These are phyloP conservation scores for Allantophomopsis lycopodina DNA, from an alignment of 2,329 filamentous ascomycete species.

Conservation along the genomic window DNA sequence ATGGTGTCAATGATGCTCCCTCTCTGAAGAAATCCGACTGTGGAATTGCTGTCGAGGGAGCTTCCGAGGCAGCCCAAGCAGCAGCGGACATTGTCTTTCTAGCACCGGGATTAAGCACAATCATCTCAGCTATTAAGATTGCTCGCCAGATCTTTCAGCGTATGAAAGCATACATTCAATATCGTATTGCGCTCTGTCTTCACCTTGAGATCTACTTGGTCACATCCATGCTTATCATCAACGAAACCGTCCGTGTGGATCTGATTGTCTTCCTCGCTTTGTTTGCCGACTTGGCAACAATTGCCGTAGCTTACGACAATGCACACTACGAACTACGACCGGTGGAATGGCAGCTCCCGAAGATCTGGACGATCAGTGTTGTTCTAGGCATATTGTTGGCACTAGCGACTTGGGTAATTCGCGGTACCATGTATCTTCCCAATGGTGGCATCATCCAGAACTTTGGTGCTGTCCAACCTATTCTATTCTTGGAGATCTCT, in stretches of 20 bases:
- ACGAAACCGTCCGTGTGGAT: slow-evolving; percentile 59
- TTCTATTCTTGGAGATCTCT: slow-evolving; percentile 60
- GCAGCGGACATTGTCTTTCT: slow-evolving; percentile 92
- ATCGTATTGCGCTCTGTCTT: slow-evolving; percentile 84
- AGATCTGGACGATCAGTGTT: slow-evolving; percentile 67
- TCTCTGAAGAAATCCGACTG: slow-evolving; percentile 91
- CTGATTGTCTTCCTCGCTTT: slow-evolving; percentile 69
- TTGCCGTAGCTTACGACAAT: slow-evolving; percentile 69
- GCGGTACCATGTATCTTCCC: slow-evolving; percentile 52
- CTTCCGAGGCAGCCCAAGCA: slow-evolving; percentile 80
- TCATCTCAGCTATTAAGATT: slow-evolving; percentile 86
- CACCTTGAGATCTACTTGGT: slow-evolving; percentile 77
- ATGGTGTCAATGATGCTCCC: slow-evolving; percentile 88
- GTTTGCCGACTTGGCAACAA: slow-evolving; percentile 68
- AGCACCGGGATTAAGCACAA: slow-evolving; percentile 77
- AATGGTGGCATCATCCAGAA: slow-evolving; percentile 64
- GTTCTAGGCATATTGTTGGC: slow-evolving; percentile 56
- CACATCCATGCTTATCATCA: slow-evolving; percentile 67
- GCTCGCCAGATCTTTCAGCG: slow-evolving; percentile 93
- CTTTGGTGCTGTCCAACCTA: slow-evolving; percentile 60
- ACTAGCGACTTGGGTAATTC: slow-evolving; percentile 58
- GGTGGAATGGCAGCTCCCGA: slow-evolving; percentile 69
- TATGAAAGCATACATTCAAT: slow-evolving; percentile 93
- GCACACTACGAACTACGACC: slow-evolving; percentile 62
- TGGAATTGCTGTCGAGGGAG: slow-evolving; percentile 87